Evolutionary conservation across 1,284 basidiomycete genomes (phyloP), one percentile per base, ranked within the genome.

Genomic region (Tremellales sp.): DNA sequence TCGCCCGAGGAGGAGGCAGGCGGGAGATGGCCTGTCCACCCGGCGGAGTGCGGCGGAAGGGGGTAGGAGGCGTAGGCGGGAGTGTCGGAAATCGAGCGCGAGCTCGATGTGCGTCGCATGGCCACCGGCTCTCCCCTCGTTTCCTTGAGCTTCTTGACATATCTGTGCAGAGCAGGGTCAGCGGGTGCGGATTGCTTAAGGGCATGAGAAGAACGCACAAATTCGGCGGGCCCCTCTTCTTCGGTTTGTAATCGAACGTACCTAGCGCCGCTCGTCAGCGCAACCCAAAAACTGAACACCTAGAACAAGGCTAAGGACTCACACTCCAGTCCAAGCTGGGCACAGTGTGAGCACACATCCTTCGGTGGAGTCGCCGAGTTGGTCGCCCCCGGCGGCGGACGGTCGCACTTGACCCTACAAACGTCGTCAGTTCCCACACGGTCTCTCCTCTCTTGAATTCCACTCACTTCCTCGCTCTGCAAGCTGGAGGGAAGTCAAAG

Each of bases 201-300:
- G n/a, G n/a, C n/a, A n/a, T n/a, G n/a, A n/a, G n/a, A n/a, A 27
- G 4, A 10, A 76, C 82, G 72, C 67, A 90, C 86, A 90, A 76
- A 70, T 91, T 91, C 1, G 87, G 88, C 4, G 88, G 88, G 0
- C 88, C 88, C 48, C 88, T 78, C 71, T 91, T 91, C 77, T 89
- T 90, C 14, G 88, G 88, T 70, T 87, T 86, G 68, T 91, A 91
- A 61, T 90, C 85, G 61, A 90, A 92, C 1, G 87, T 90, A 68
- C 68, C 68, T 70, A 13, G 8, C 2, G 16, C 12, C 18, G 8
- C 24, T 16, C 13, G 10, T 6, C 26, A 28, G 19, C 12, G 8
- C 9, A n/a, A 10, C 12, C 14, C 31, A 16, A 18, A 8, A 14
- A n/a, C n/a, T n/a, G n/a, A n/a, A 14, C 3, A 50, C 9, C 14